Percentiles rank a stretch among this genome's conserved stretches.
Evolutionary conservation across 2,329 filamentous ascomycete species (phyloP).

Genomic region (Amphichorda felina): DNA sequence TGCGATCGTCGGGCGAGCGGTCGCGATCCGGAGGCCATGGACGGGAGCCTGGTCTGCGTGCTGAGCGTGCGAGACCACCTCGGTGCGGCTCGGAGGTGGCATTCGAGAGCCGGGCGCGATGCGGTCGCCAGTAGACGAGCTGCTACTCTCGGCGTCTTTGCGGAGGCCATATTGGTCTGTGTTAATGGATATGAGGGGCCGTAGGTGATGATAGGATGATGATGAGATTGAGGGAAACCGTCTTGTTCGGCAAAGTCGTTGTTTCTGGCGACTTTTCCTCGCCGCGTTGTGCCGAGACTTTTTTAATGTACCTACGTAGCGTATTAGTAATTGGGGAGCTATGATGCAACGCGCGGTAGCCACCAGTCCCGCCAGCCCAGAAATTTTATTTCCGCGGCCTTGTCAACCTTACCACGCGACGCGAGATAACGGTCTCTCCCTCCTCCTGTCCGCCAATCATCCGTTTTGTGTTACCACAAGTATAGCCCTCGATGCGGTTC

Average conservation of each 20-base stretch:
- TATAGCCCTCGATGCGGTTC: no score
- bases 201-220: not conserved
- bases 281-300: not conserved
- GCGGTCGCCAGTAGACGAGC: slow-evolving; percentile 12
- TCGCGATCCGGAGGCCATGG: slow-evolving; percentile 10
- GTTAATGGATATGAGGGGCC: not conserved
- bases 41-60: slow-evolving; percentile 10
- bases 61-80: slow-evolving; percentile 5
- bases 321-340: slow-evolving; percentile 1
- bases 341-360: not conserved
- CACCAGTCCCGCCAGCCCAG: no score
- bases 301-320: no score
- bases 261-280: not conserved
- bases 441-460: no score
- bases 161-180: slow-evolving; percentile 11
- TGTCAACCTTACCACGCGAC: no score
- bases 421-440: no score
- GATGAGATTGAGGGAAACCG: not conserved
- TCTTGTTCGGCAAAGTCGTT: no score
- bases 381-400: no score
- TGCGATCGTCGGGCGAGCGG: slow-evolving; percentile 8
- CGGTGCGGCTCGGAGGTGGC: slow-evolving; percentile 1
- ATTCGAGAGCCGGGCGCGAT: slow-evolving; percentile 9
- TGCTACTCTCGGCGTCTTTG: slow-evolving; percentile 10
- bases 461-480: no score